These are phyloP conservation scores for Salix dunnii DNA, from an alignment of 345 rosid species.

Conservation along the genomic window DNA sequence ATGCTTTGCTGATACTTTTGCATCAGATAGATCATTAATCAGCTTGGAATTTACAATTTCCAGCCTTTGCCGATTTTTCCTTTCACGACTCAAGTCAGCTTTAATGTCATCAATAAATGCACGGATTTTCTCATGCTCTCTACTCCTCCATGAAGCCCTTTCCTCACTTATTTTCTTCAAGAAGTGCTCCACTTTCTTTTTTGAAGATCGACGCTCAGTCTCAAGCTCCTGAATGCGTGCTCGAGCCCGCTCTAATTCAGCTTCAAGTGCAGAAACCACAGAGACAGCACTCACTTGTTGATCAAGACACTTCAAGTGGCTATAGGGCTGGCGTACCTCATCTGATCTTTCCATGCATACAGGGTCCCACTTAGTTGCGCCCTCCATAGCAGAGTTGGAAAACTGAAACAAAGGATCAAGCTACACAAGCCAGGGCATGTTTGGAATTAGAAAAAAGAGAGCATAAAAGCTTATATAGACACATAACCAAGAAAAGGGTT, in stretches of 20 bases:
- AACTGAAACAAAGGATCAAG: constrained; percentile 53
- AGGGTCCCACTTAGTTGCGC: constrained; percentile 84
- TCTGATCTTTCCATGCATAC: constrained; percentile 43
- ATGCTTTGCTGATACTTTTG: constrained; percentile 57
- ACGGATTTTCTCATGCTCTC: constrained; percentile 82
- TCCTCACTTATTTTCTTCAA: constrained; percentile 80
- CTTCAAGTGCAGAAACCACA: constrained; percentile 54
- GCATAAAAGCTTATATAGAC: not conserved
- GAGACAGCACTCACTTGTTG: constrained; percentile 63
- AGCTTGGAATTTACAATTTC: constrained; percentile 64
- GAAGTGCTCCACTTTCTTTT: constrained; percentile 79
- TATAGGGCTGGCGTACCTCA: constrained; percentile 43
- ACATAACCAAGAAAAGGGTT: not conserved
- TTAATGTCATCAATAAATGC: constrained; percentile 65
- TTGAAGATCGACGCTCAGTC: constrained; percentile 60
- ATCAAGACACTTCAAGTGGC: constrained; percentile 43
- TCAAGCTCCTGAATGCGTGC: constrained; percentile 60
- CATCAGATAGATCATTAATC: constrained; percentile 76
- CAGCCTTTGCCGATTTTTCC: constrained; percentile 63
- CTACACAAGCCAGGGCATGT: constrained; percentile 31
- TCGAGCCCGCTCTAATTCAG: constrained; percentile 63
- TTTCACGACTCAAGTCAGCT: constrained; percentile 60
- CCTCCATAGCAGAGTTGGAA: constrained; percentile 69
- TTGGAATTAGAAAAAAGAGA: constrained; percentile 5
- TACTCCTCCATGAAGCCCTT: constrained; percentile 72